phyloP scores from a whole-genome alignment of 257 asterid genomes.

The Parsonsia alboflavescens region DNA sequence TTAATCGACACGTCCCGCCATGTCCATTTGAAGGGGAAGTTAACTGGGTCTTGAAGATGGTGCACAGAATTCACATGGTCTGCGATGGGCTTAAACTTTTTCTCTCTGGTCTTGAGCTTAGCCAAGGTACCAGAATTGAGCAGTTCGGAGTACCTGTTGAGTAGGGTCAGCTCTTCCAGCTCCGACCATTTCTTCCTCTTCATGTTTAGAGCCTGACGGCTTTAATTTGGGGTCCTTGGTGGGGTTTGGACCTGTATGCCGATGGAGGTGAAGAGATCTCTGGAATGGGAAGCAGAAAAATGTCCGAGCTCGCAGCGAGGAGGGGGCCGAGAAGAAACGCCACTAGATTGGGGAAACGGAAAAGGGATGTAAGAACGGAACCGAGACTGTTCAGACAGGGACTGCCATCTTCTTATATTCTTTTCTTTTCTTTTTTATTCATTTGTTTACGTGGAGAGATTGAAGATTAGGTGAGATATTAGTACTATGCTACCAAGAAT shows the following conservation, averaged over 20 bases:
- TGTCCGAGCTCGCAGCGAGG: slow-evolving; percentile 1
- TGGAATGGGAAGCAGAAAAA: slow-evolving; percentile 5
- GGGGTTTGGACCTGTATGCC: slow-evolving; percentile 1
- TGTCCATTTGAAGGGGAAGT: slow-evolving; percentile 89
- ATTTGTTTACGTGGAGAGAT: no score
- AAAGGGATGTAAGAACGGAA: not conserved
- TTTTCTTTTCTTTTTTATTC: not conserved
- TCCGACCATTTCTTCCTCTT: slow-evolving; percentile 99
- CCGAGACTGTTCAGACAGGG: not conserved
- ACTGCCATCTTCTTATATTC: not conserved
- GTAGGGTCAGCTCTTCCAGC: slow-evolving; percentile 71
- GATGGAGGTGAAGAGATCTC: slow-evolving; percentile 5
- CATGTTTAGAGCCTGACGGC: slow-evolving; percentile 28
- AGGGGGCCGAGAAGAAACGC: not conserved
- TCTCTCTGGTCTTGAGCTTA: slow-evolving; percentile 94
- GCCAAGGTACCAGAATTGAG: slow-evolving; percentile 57
- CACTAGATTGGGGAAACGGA: slow-evolving; percentile 23
- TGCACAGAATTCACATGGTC: slow-evolving; percentile 82
- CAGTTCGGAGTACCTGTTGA: slow-evolving; percentile 69
- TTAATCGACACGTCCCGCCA: slow-evolving; percentile 98
- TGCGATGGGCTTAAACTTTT: slow-evolving; percentile 90
- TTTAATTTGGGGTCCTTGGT: not conserved
- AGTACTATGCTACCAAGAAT: no score
- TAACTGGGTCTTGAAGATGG: slow-evolving; percentile 65
- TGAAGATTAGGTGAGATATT: no score